Conservation (phyloP, 495 filamentous ascomycete species). For the Astrocystis sublimbata region DNA sequence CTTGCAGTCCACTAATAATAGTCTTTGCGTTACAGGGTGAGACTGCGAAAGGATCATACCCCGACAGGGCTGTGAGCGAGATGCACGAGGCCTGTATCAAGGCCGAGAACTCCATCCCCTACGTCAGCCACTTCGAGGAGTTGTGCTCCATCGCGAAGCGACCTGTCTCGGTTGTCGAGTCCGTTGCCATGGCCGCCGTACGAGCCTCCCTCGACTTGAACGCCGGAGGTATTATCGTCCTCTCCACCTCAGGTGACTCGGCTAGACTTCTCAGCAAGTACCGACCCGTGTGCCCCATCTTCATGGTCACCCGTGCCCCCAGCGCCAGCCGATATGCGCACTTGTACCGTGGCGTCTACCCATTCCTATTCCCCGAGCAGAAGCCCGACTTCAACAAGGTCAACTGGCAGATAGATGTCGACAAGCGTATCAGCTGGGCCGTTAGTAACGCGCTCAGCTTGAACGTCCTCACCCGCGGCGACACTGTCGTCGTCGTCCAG, state of each 20-base stretch:
- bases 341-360: conserved; percentile 96
- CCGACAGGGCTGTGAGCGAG: conserved; percentile 87
- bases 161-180: conserved; percentile 83
- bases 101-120: conserved; percentile 94
- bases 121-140: conserved; percentile 96
- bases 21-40: conserved; percentile 59
- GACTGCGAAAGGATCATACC: conserved; percentile 97
- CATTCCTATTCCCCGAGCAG: conserved; percentile 86
- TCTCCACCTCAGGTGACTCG: conserved; percentile 88
- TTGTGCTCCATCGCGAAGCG: conserved; percentile 76
- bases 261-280: conserved; percentile 97
- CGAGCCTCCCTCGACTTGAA: conserved; percentile 92
- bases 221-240: conserved; percentile 88
- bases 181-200: conserved; percentile 93
- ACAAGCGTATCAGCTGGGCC: conserved; percentile 94
- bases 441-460: conserved; percentile 81
- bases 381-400: conserved; percentile 89
- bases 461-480: conserved; percentile 76
- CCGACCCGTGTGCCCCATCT: conserved; percentile 95
- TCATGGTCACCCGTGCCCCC: conserved; percentile 92
- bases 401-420: conserved; percentile 98
- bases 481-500: conserved; percentile 91
- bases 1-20: neutral
- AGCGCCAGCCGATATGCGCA: conserved; percentile 87
- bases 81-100: conserved; percentile 97